Conservation (phyloP, 352 stramenopile species). For the Globisporangium barbulae region DNA sequence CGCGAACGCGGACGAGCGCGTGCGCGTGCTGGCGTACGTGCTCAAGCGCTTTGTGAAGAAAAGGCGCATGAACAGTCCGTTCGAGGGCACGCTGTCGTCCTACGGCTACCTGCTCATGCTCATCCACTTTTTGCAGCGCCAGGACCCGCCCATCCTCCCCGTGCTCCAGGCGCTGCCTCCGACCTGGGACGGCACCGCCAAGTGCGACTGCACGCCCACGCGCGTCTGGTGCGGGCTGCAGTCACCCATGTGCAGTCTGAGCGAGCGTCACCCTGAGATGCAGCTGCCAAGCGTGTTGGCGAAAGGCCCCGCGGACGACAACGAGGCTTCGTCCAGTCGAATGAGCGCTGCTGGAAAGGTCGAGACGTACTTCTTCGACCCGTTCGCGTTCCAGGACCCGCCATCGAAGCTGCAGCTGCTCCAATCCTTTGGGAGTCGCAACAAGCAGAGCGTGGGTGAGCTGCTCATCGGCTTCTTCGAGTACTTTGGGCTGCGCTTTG, state of each 20-base stretch:
- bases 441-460: constrained; percentile 54
- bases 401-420: constrained; percentile 41
- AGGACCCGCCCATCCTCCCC: constrained; percentile 65
- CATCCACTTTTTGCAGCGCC: constrained; percentile 80
- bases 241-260: constrained; percentile 36
- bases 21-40: constrained; percentile 78
- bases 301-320: constrained; percentile 43
- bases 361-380: constrained; percentile 87
- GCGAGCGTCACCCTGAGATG: constrained; percentile 30
- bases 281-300: constrained; percentile 52
- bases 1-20: constrained; percentile 68
- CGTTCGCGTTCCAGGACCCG: constrained; percentile 53
- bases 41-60: constrained; percentile 83
- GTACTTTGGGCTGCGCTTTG: constrained; percentile 73
- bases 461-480: constrained; percentile 72
- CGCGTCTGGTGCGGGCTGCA: constrained; percentile 18
- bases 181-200: constrained; percentile 41
- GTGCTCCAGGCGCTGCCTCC: constrained; percentile 64
- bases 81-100: constrained; percentile 76
- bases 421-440: constrained; percentile 37
- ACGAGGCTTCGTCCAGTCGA: constrained; percentile 17
- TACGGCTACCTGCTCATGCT: constrained; percentile 86
- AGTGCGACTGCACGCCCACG: constrained; percentile 28
- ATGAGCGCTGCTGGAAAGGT: constrained; percentile 28
- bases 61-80: constrained; percentile 79